Conservation (phyloP, 2,329 filamentous ascomycete genomes). For the Sporothrix euskadiensis region DNA sequence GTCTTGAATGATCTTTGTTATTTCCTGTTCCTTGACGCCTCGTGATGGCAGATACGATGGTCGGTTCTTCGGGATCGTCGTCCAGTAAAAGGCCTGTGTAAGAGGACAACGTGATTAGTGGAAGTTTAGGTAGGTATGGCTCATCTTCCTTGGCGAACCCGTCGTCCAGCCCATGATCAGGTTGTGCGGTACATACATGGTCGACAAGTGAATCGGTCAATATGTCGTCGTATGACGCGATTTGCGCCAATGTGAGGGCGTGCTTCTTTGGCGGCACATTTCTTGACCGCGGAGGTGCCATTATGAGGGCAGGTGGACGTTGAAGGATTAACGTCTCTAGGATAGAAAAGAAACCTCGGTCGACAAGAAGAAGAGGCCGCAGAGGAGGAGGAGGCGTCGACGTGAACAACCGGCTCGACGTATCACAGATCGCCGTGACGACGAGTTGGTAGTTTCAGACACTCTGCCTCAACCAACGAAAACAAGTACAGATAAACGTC, state of each 20-base stretch:
- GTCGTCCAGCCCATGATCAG: too few species aligned
- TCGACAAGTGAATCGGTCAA: conserved; percentile 93
- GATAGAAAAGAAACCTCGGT: background rate
- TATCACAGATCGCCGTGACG: background rate
- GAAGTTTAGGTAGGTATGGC: background rate
- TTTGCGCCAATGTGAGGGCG: conserved; percentile 78
- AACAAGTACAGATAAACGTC: background rate
- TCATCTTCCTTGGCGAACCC: background rate
- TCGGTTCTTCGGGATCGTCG: conserved; percentile 90
- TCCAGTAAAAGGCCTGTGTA: conserved; percentile 88
- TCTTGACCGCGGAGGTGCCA: conserved; percentile 28
- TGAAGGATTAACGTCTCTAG: background rate
- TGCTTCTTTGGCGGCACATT: conserved; percentile 56
- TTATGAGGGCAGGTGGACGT: conserved; percentile 1
- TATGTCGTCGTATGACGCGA: conserved; percentile 93
- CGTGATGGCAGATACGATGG: conserved; percentile 82
- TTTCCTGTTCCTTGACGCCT: conserved; percentile 67
- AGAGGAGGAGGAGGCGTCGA: background rate
- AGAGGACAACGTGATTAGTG: background rate
- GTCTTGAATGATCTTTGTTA: conserved; percentile 60
- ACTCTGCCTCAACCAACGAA: background rate
- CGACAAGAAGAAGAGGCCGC: background rate
- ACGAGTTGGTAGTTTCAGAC: conserved; percentile 16
- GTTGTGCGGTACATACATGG: conserved; percentile 64
- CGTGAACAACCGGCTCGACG: background rate